Conservation (phyloP, 2,329 filamentous ascomycete species). For the Penicillium decumbens region DNA sequence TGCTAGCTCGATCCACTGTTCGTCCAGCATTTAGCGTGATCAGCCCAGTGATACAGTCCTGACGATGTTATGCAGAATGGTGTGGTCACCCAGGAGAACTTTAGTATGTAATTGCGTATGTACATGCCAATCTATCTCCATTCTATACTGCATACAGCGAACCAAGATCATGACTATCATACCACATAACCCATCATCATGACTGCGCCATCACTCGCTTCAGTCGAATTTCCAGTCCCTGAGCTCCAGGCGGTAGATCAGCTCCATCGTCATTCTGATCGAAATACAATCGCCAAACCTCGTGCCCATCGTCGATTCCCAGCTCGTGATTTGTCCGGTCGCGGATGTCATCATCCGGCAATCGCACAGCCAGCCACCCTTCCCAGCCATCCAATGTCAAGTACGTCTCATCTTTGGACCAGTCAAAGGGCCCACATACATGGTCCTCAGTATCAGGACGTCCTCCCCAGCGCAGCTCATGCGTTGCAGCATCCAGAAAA, state of each 20-base stretch:
- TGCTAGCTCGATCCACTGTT: conserved; percentile 6
- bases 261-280: conserved; percentile 25
- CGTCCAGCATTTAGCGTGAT: conserved; percentile 5
- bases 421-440: conserved; percentile 22
- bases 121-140: not conserved
- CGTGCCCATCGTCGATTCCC: conserved; percentile 13
- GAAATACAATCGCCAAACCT: conserved; percentile 25
- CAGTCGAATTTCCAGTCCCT: conserved; percentile 22
- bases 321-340: conserved; percentile 12
- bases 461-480: conserved; percentile 25
- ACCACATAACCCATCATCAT: conserved; percentile 5
- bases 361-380: conserved; percentile 23
- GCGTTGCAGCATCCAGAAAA: conserved; percentile 22
- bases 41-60: not conserved
- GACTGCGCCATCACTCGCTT: conserved; percentile 18
- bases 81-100: not conserved
- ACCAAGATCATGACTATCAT: not conserved
- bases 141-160: not conserved
- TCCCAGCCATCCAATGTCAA: conserved; percentile 23
- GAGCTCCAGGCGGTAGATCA: conserved; percentile 16
- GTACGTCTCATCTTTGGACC: conserved; percentile 19
- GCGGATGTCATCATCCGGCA: conserved; percentile 17
- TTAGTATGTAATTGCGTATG: no score
- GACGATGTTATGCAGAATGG: not conserved
- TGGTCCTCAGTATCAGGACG: conserved; percentile 22